Evolutionary conservation across 768 basidiomycete genomes (phyloP), one percentile per base, ranked within the genome.

Genomic region (Panellus pusillus): DNA sequence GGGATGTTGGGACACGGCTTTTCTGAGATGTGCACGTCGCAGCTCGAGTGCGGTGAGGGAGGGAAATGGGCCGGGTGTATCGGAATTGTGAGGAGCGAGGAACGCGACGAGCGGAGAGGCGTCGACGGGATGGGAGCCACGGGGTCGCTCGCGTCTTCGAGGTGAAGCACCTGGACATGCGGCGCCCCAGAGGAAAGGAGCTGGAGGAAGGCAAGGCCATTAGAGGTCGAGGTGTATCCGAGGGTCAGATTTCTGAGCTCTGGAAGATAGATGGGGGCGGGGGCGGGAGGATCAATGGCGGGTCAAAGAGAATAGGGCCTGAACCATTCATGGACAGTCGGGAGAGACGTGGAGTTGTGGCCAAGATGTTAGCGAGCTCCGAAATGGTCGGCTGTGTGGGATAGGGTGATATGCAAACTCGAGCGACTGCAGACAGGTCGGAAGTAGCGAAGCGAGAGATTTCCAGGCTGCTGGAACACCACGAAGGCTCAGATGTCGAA

Each of bases 391-490:
- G 84, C n/a, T 82, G 79, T 43, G 83, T 81, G 46, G 81, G n/a
- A 58, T 47, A 15, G 74, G 75, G 62, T 80, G 81, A 44, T 78
- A 83, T 9, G 76, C 70, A n/a, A 84, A 72, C 48, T 79, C 77
- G 46, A 84, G 71, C 1, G 63, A 66, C 47, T 66, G 65, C 29
- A 76, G 61, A 44, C 63, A 65, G 36, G 51, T 40, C 0, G 57
- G 52, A 12, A 76, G 63, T n/a, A 72, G 63, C 44, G 58, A 17
- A 2, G 50, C 70, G 38, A 81, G 75, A 19, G 72, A 64, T 2
- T 66, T 46, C 83, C 80, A 86, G 38, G 81, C 70, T 29, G 79
- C 71, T 62, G 84, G 83, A 4, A 86, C 81, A 18, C 84, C 84
- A 49, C 74, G 71, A 12, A 86, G 77, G 1, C 69, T 70, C 18